phyloP scores from a whole-genome alignment of 331 rosid species.

The Rhamnella rubrinervis region DNA sequence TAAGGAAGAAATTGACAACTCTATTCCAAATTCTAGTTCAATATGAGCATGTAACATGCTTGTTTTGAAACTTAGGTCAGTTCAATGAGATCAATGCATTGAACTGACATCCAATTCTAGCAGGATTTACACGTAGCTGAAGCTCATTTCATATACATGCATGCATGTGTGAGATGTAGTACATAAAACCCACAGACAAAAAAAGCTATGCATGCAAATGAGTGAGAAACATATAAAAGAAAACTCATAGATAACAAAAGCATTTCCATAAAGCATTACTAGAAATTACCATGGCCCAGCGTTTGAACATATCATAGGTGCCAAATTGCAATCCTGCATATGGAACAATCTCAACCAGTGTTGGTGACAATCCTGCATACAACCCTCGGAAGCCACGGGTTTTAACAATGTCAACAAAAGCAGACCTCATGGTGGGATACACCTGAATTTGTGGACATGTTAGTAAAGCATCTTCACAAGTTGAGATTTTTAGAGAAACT shows the following conservation, averaged over 20 bases:
- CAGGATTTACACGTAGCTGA: background rate
- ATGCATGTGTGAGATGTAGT: too few relatives aligned
- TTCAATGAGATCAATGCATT: background rate
- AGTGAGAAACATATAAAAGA: constrained; percentile 9
- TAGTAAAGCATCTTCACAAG: background rate
- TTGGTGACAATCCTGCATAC: constrained; percentile 85
- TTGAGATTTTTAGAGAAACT: constrained; percentile 11
- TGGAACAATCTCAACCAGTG: constrained; percentile 91
- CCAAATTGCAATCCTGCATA: constrained; percentile 97
- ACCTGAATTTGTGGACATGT: constrained; percentile 47
- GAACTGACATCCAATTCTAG: background rate
- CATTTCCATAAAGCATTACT: constrained; percentile 14
- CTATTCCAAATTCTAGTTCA: background rate
- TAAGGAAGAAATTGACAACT: background rate
- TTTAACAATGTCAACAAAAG: constrained; percentile 57
- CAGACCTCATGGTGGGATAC: constrained; percentile 90
- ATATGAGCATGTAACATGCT: background rate
- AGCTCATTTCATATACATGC: too few relatives aligned
- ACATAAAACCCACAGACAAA: background rate
- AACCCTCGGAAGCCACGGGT: constrained; percentile 73
- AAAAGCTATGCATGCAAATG: background rate
- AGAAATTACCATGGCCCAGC: constrained; percentile 70
- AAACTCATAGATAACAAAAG: constrained; percentile 7
- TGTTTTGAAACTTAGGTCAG: background rate
- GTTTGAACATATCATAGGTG: constrained; percentile 82